A percentile compares a stretch with the other conserved stretches of the same genome.
Evolutionary conservation across 768 basidiomycete genomes (phyloP).

Genomic region (Saitozyma podzolica): DNA sequence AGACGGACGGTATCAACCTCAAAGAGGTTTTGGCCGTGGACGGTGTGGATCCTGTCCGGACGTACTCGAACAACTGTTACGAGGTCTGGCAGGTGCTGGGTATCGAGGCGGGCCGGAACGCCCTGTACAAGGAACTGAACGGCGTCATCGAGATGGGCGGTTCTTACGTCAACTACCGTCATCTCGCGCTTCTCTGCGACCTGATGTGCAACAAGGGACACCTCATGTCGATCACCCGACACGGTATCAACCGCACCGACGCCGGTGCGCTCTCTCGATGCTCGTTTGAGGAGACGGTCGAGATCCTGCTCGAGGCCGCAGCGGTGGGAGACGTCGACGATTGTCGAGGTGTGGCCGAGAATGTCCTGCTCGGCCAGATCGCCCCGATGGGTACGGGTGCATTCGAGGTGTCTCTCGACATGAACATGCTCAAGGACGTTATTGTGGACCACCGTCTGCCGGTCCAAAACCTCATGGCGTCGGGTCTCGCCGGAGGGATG

Average conservation of each 20-base stretch:
- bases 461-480: constrained; percentile 49
- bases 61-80: constrained; percentile 94
- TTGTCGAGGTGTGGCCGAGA: constrained; percentile 98
- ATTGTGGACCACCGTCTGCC: constrained; percentile 88
- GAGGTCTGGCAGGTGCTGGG: constrained; percentile 93
- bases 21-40: constrained; percentile 94
- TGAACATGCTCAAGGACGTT: constrained; percentile 97
- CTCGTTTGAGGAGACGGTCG: constrained; percentile 99
- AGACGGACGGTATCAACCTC: constrained; percentile 95
- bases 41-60: constrained; percentile 88
- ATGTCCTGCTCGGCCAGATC: constrained; percentile 98
- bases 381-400: constrained; percentile 99
- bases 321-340: constrained; percentile 98
- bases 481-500: constrained; percentile 49
- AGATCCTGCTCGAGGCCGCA: constrained; percentile 97
- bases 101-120: constrained; percentile 93
- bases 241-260: constrained; percentile 97
- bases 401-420: constrained; percentile 92
- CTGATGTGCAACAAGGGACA: constrained; percentile 94
- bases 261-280: constrained; percentile 99
- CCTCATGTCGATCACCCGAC: constrained; percentile 98
- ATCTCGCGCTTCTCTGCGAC: constrained; percentile 93
- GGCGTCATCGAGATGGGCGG: constrained; percentile 98
- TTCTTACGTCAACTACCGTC: constrained; percentile 98
- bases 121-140: constrained; percentile 89